Conservation (phyloP, 352 stramenopile species). For the Aphanomyces invadans region DNA sequence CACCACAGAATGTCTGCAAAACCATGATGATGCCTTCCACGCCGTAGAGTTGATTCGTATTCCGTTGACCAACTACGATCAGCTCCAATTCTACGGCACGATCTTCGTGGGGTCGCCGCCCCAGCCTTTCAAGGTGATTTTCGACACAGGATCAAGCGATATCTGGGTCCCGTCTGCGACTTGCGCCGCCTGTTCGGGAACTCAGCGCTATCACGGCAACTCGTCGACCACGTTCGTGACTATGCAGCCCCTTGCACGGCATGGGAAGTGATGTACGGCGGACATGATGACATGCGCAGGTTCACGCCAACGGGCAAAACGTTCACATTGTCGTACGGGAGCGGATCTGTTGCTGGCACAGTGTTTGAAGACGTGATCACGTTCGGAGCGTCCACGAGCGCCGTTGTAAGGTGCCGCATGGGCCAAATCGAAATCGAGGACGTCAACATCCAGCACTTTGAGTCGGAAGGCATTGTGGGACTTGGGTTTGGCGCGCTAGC, state of each 20-base stretch:
- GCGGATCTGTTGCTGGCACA: conserved; percentile 40
- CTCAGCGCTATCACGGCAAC: conserved; percentile 33
- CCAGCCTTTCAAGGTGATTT: conserved; percentile 63
- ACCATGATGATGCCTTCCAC: too few species aligned
- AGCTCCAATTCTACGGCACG: conserved; percentile 66
- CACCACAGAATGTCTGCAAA: background rate
- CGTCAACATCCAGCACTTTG: conserved; percentile 41
- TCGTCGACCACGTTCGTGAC: conserved; percentile 33
- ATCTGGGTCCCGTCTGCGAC: conserved; percentile 43
- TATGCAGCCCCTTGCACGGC: background rate
- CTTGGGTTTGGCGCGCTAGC: conserved; percentile 47
- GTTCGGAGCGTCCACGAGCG: conserved; percentile 27
- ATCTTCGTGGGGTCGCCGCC: conserved; percentile 52
- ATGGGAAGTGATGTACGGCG: background rate
- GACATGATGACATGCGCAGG: conserved; percentile 5
- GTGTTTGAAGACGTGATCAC: conserved; percentile 44
- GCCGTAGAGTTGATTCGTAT: conserved; percentile 42
- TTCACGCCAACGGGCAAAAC: conserved; percentile 28
- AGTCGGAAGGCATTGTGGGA: conserved; percentile 57
- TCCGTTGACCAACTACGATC: conserved; percentile 62
- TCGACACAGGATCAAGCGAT: conserved; percentile 67
- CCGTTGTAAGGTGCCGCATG: conserved; percentile 33
- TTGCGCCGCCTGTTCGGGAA: conserved; percentile 40
- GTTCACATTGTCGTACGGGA: conserved; percentile 63
- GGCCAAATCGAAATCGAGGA: conserved; percentile 41